Conservation (phyloP, 495 filamentous ascomycete species). For the Tuber magnatum region DNA sequence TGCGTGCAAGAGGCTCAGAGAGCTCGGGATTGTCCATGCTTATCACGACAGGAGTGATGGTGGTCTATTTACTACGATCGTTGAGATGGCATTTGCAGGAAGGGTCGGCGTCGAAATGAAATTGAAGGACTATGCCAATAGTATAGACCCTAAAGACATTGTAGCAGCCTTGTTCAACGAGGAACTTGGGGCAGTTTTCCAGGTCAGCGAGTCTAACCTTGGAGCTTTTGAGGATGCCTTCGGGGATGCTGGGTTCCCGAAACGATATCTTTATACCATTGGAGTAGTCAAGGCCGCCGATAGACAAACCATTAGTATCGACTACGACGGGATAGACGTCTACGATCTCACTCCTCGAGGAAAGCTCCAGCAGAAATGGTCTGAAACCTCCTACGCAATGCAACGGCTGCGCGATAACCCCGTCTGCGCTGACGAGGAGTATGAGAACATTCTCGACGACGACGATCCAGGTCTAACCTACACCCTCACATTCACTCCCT, state of each 20-base stretch:
- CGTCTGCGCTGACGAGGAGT: constrained; percentile 78
- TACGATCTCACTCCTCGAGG: constrained; percentile 58
- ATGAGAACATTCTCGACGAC: constrained; percentile 65
- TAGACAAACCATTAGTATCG: constrained; percentile 75
- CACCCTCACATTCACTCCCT: constrained; percentile 74
- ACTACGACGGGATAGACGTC: constrained; percentile 58
- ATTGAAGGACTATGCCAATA: constrained; percentile 47
- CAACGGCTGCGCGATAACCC: constrained; percentile 87
- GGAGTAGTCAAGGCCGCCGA: constrained; percentile 59
- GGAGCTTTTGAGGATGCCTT: constrained; percentile 82
- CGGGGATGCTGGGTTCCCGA: constrained; percentile 71
- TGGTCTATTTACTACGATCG: constrained; percentile 82
- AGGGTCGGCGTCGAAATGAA: constrained; percentile 81
- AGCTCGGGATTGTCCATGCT: constrained; percentile 78
- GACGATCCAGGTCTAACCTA: constrained; percentile 76
- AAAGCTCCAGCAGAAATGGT: constrained; percentile 81
- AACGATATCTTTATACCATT: constrained; percentile 71
- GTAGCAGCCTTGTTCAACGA: constrained; percentile 84
- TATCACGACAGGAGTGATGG: constrained; percentile 95
- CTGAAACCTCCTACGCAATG: constrained; percentile 80
- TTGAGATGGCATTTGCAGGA: constrained; percentile 97
- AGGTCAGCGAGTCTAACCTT: constrained; percentile 77
- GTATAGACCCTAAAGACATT: constrained; percentile 54
- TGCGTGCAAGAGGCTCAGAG: constrained; percentile 76
- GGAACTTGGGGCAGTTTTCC: constrained; percentile 95